Evolutionary conservation across 202 grass and related monocot genomes (phyloP).

Genomic region (Hordeum pubiflorum): DNA sequence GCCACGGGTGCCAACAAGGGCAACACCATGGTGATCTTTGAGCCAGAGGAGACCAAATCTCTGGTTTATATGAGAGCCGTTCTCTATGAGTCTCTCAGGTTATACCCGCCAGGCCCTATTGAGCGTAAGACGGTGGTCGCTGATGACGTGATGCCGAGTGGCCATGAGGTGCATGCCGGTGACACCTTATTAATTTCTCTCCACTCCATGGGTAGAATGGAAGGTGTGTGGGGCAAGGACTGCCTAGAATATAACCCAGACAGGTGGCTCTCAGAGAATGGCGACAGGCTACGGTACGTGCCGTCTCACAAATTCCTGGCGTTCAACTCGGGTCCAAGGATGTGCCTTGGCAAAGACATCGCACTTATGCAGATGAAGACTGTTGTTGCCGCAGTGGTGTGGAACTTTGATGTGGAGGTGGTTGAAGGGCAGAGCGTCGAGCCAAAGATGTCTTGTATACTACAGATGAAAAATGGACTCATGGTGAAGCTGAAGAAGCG

Average conservation of each 20-base stretch:
- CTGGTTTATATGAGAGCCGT: not conserved
- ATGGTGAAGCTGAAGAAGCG: not conserved
- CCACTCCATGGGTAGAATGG: conserved; percentile 37
- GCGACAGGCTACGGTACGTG: not conserved
- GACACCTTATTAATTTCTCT: conserved; percentile 1
- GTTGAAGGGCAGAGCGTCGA: conserved; percentile 20
- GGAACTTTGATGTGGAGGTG: conserved; percentile 43
- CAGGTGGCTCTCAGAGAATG: not conserved
- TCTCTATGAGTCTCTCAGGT: not conserved
- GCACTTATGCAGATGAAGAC: conserved; percentile 36
- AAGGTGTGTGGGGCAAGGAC: conserved; percentile 37
- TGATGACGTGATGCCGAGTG: not conserved
- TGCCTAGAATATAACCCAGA: conserved; percentile 7
- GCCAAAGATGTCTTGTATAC: conserved; percentile 28
- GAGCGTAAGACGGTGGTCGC: not conserved
- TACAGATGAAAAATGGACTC: conserved; percentile 47
- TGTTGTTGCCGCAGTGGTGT: conserved; percentile 22
- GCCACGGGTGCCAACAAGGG: not conserved
- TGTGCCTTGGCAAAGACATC: conserved; percentile 39
- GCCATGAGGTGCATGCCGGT: not conserved
- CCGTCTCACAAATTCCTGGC: conserved; percentile 44
- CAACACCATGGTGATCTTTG: not conserved
- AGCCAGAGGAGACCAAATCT: not conserved
- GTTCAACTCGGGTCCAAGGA: conserved; percentile 42
- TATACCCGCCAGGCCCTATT: not conserved